Conservation (phyloP, 306 rosid genomes). For the Prosopis cineraria region DNA sequence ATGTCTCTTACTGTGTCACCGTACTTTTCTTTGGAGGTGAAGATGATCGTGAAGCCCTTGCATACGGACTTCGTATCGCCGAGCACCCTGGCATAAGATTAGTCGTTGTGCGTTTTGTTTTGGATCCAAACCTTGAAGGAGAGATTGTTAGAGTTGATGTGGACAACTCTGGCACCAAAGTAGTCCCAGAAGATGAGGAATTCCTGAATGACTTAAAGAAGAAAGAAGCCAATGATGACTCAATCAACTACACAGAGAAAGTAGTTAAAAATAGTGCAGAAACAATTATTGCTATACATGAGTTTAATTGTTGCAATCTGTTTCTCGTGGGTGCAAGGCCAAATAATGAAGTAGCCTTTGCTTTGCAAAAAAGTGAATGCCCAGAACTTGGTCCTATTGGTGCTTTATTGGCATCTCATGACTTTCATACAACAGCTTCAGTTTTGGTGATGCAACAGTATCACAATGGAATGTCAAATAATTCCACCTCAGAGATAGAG, state of each 20-base stretch:
- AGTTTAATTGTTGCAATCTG: constrained; percentile 50
- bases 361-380: constrained; percentile 35
- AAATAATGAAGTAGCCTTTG: constrained; percentile 29
- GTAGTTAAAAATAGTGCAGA: constrained; percentile 41
- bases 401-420: constrained; percentile 61
- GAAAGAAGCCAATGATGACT: constrained; percentile 39
- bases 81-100: constrained; percentile 88
- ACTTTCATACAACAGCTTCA: constrained; percentile 55
- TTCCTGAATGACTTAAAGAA: constrained; percentile 49
- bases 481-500: constrained; percentile 26
- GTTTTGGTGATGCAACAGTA: constrained; percentile 54
- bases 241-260: constrained; percentile 55
- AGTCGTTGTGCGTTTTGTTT: constrained; percentile 54
- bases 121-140: constrained; percentile 37
- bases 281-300: constrained; percentile 40
- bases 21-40: constrained; percentile 88
- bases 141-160: constrained; percentile 47
- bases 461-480: constrained; percentile 21
- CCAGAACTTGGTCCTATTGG: constrained; percentile 48
- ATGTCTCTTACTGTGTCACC: constrained; percentile 59
- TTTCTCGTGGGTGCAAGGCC: constrained; percentile 62
- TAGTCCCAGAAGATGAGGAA: constrained; percentile 48
- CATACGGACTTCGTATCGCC: constrained; percentile 72
- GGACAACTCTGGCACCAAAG: constrained; percentile 27
- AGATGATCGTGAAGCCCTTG: constrained; percentile 84